These are phyloP conservation scores for Fusarium sp. DNA, from an alignment of 2,329 filamentous ascomycete species.

Conservation along the genomic window DNA sequence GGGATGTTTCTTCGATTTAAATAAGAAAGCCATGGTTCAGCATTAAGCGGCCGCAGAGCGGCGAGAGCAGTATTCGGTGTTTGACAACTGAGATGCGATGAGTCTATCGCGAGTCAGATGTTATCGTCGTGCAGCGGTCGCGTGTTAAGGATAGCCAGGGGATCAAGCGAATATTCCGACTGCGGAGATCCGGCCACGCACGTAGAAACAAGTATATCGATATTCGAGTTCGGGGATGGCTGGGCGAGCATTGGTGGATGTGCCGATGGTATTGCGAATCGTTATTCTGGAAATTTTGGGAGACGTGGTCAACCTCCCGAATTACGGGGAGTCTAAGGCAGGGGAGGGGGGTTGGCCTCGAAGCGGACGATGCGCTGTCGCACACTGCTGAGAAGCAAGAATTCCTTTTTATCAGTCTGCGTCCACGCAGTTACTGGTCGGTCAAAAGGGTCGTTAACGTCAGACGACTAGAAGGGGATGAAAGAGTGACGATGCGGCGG, in stretches of 20 bases:
- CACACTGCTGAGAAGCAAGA: conserved; percentile 33
- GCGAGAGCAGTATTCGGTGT: conserved; percentile 44
- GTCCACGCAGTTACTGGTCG: conserved; percentile 26
- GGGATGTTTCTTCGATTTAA: conserved; percentile 84
- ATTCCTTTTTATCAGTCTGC: conserved; percentile 34
- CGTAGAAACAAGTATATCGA: conserved; percentile 49
- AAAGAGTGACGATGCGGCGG: conserved; percentile 39
- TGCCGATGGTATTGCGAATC: conserved; percentile 44
- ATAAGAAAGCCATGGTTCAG: conserved; percentile 80
- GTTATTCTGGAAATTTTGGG: conserved; percentile 45
- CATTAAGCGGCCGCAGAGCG: conserved; percentile 54
- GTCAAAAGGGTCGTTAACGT: conserved; percentile 13
- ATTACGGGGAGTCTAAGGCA: conserved; percentile 43
- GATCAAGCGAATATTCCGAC: conserved; percentile 25
- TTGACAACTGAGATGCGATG: conserved; percentile 17
- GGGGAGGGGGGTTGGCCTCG: conserved; percentile 42
- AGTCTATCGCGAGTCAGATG: conserved; percentile 5
- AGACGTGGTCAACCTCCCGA: conserved; percentile 51
- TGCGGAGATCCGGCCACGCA: conserved; percentile 43
- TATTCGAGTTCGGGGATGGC: conserved; percentile 57
- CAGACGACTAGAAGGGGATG: conserved; percentile 23
- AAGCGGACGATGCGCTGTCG: conserved; percentile 39
- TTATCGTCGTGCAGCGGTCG: conserved; percentile 33
- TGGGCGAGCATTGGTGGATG: conserved; percentile 56
- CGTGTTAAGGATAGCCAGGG: conserved; percentile 35